Evolutionary conservation across 345 rosid species (phyloP), one percentile per base, ranked within the genome.

Genomic region (Acer yangbiense): DNA sequence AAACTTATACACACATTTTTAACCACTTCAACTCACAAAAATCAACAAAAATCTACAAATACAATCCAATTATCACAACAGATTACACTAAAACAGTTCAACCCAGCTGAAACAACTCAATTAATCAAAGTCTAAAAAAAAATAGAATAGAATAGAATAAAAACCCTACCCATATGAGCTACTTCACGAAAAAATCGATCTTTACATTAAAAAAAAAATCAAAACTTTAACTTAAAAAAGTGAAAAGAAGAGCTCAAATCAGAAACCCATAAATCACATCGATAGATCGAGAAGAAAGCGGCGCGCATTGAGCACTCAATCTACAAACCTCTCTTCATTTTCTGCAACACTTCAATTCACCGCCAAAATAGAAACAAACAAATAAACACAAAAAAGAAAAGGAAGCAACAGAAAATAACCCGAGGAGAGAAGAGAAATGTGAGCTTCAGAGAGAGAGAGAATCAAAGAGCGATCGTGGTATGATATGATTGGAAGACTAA

Each of bases 261-360:
- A 20, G 62, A 25, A 71, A 65, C 35, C 17, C 23, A 14, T 35
- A 77, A 76, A 86, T 86, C 78, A 79, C 86, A 68, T 77, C 41
- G 77, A 35, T 66, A 81, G 86, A 86, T 86, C 86, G 73, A 81
- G 88, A 82, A 73, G 48, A n/a, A 35, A 68, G 16, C 44, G 61
- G 4, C 55, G 23, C 25, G 10, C 73, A 67, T 58, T 73, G 74
- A 64, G 29, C 23, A 52, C 65, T 67, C 70, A 75, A 65, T 48
- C 48, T 7, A 50, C 61, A 46, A 20, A 64, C 70, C 18, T 29
- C 62, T 25, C 43, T 48, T 11, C 77, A 63, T 46, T 46, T 25
- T 16, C 39, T 29, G 9, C 68, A 73, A 25, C 64, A 6, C n/a
- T 57, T 71, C 65, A 58, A 29, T 58, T 20, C 75, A 39, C 41